Base-by-base conservation (phyloP, 1,284 basidiomycete genomes). In the Stygiomarasmius scandens region DNA sequence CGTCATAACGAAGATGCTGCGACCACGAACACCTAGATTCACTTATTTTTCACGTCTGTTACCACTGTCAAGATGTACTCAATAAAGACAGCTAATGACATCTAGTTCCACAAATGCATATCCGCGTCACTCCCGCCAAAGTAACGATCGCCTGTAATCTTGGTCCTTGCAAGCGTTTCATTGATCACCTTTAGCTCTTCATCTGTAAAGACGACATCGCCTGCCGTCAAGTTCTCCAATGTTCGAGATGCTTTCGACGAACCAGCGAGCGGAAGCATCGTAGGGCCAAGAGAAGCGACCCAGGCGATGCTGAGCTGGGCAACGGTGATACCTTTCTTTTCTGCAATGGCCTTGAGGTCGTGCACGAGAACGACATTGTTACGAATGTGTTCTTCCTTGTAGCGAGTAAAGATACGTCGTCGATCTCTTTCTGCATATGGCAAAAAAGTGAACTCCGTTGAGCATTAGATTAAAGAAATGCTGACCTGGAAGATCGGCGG, bases 261-360 rank as follows among this genome's bases (percentile, higher is more conserved):
- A 2, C 83, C 83, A 1, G 83, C 82, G 41, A 86, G 77, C 0
- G 83, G 82, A 52, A 86, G 74, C 45, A 81, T 73, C 51, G 81
- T 79, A 19, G 69, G 67, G n/a, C 77, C 80, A 48, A 79, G 74
- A 1, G 74, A 66, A 20, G 73, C 66, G 9, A 88, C 76, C 85
- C 86, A 90, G 0, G 87, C 85, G 43, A 90, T 73, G 38, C 78
- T 76, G 12, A 90, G 72, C 68, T 89, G 86, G 0, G 81, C 79
- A 0, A 81, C 69, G 0, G 82, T 82, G 29, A 83, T 67, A 0
- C 74, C 74, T 68, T 81, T 83, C 65, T 74, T 75, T 45, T 69
- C 64, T 0, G 84, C 83, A 32, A 87, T 71, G 16, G 63, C 69
- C 38, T 75, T 66, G 41, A 85, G 65, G 9, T 66, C 66, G 16